Base-by-base conservation (phyloP, 768 basidiomycete genomes). In the Mrakia frigida region DNA sequence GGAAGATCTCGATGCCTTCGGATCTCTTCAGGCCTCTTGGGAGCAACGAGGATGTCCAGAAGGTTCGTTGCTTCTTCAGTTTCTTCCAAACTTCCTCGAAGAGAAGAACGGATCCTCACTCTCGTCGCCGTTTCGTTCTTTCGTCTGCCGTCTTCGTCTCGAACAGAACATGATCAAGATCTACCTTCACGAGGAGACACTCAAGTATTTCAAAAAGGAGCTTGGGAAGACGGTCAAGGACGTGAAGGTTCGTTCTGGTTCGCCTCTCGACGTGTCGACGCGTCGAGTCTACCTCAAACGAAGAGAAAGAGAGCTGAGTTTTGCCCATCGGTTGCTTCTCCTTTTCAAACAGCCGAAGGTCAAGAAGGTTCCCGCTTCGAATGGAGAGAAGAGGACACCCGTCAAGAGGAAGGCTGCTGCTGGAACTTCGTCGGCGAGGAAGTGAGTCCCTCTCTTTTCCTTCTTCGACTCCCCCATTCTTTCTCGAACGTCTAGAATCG, bases 21-120 rank as follows among this genome's bases (percentile, higher is more conserved):
- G 94, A 97, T 81, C 92, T 97, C 67, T 87, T 98, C 77, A 87
- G 89, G 39, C 84, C 89, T 2, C 85, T 94, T 67, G 89, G 90
- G 1, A 89, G 84, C 79, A 82, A 87, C 3, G 92, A 91, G 61
- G 88, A 88, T 0, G 87, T 74, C 21, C 73, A 74, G 41, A 77
- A 70, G 31, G 77, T 56, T 18, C 7, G 59, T 71, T 9, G 21
- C 2, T 9, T 33, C 37, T 28, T 59, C 28, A 16, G 1, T 70
- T 23, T 14, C 39, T 11, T n/a, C n/a, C n/a, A n/a, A n/a, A n/a
- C n/a, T n/a, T 11, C n/a, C 25, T 25, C 1, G 13, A 33, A 53
- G 33, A 21, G 46, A 21, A 21, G 18, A 50, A 50, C 46, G 46
- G 11, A 14, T 14, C 9, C 43, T 46, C 9, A 50, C 18, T 6